These are phyloP conservation scores for Teratosphaeria gauchensis DNA, from an alignment of 2,329 filamentous ascomycete genomes.

Conservation along the genomic window DNA sequence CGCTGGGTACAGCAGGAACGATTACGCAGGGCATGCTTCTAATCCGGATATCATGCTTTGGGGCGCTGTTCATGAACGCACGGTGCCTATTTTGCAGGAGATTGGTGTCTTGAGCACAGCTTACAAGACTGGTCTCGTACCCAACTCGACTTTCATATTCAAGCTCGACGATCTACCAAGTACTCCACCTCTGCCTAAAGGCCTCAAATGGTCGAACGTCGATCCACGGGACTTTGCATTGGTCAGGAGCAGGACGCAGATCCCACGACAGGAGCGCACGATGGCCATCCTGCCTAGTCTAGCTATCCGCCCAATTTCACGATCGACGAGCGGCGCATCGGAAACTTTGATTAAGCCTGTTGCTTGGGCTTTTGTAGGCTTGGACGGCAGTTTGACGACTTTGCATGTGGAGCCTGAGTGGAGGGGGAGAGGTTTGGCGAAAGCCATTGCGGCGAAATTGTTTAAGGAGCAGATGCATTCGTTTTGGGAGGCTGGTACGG, in stretches of 20 bases:
- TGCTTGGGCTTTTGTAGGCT: conserved; percentile 56
- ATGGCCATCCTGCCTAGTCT: conserved; percentile 32
- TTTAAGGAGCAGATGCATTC: conserved; percentile 42
- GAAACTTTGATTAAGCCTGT: conserved; percentile 41
- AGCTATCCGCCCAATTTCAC: conserved; percentile 20
- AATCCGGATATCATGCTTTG: conserved; percentile 18
- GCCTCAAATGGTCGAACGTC: conserved; percentile 48
- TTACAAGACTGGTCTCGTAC: conserved; percentile 8
- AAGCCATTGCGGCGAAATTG: conserved; percentile 49
- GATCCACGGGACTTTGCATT: conserved; percentile 44
- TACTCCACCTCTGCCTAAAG: conserved; percentile 30
- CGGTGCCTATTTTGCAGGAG: conserved; percentile 11
- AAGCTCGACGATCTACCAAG: conserved; percentile 7
- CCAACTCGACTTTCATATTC: conserved; percentile 21
- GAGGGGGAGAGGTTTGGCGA: conserved; percentile 54
- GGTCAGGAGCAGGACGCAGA: conserved; percentile 46
- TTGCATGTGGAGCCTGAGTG: conserved; percentile 52
- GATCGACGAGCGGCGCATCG: conserved; percentile 20
- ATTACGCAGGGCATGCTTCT: conserved; percentile 13
- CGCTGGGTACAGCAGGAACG: conserved; percentile 8
- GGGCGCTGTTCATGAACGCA: conserved; percentile 22
- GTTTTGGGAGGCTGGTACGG: conserved; percentile 21
- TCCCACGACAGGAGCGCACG: conserved; percentile 45
- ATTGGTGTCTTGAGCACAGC: conserved; percentile 13
- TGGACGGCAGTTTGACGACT: conserved; percentile 52